These are phyloP conservation scores for Lepiota subincarnata DNA, from an alignment of 768 basidiomycete species.

Conservation along the genomic window DNA sequence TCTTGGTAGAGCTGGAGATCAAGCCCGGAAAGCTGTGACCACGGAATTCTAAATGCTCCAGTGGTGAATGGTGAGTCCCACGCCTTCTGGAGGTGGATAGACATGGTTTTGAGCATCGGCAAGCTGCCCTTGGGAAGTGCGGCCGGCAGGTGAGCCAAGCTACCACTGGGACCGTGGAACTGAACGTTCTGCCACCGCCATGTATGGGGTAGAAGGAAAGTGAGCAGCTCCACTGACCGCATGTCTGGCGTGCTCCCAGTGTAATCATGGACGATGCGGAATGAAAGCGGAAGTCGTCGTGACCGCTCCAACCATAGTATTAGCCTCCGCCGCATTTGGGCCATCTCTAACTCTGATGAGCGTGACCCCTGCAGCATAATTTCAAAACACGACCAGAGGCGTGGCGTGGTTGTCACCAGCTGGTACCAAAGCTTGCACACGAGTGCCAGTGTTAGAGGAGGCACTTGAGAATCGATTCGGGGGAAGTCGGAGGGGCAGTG, in stretches of 20 bases:
- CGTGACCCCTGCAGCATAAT: conserved; percentile 23
- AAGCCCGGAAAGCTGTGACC: conserved; percentile 35
- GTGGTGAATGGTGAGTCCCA: conserved; percentile 22
- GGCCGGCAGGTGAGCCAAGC: conserved; percentile 21
- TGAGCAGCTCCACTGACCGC: conserved; percentile 24
- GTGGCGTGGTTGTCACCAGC: conserved; percentile 34
- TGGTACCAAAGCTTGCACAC: conserved; percentile 42
- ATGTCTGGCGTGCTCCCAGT: conserved; percentile 15
- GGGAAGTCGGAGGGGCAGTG: conserved; percentile 31
- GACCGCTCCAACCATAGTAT: conserved; percentile 35
- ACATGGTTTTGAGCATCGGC: conserved; percentile 28
- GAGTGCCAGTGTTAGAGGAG: conserved; percentile 34
- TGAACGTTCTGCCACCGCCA: conserved; percentile 34
- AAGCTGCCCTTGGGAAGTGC: conserved; percentile 19
- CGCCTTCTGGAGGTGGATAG: conserved; percentile 25
- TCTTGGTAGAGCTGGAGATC: conserved; percentile 32
- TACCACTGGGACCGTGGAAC: conserved; percentile 28
- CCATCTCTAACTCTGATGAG: conserved; percentile 19
- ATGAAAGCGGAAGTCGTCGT: conserved; percentile 26
- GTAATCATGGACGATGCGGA: conserved; percentile 26
- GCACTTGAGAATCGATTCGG: conserved; percentile 25
- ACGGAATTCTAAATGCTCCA: conserved; percentile 27
- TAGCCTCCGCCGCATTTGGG: not conserved
- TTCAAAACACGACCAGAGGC: conserved; percentile 45
- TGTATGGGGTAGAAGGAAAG: conserved; percentile 27